Base-by-base conservation (phyloP, 23 red algal species). In the Gracilaria caudata region DNA sequence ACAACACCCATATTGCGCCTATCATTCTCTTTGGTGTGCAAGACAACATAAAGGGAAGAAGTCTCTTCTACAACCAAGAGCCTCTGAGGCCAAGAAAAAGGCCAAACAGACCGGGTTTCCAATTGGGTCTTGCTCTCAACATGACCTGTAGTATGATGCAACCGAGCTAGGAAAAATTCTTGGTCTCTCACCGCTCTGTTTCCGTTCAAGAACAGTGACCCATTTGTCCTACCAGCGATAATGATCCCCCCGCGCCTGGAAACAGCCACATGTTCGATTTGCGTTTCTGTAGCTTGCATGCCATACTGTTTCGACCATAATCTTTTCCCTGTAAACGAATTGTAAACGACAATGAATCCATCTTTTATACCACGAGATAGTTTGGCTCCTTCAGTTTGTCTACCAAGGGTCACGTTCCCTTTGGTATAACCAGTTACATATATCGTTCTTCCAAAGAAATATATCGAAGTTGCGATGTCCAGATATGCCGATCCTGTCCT, bases 401-500 rank as follows among this genome's bases (percentile, higher is more conserved):
- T 19, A 23, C 20, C 33, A 71, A 71, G 37, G 1, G 34, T 41
- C 21, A 71, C 65, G 37, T 36, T 71, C 26, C 65, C 65, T 41
- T 8, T 38, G 4, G 65, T 71, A 23, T 10, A 71, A 1, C 65
- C 65, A 6, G 65, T 71, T n/a, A 71, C 65, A 34, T 71, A 71
- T 41, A 71, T 1, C 10, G 39, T 71, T 14, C 11, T 19, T 23
- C 65, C 65, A 39, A 21, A 71, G 65, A 28, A 39, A 71, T 39
- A 41, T 71, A 71, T 71, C 1, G 65, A 71, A 19, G 65, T 71
- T 40, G 65, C 65, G 2, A 40, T 71, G 37, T 71, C 65, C 8
- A 71, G 35, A 41, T 36, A 71, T 21, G 65, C 65, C 34, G 65
- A 71, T 21, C 65, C 65, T 7, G 65, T 71, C 40, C 65, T 36